Evolutionary conservation across 345 rosid species (phyloP).

Genomic region (Lenwebbia sp.): DNA sequence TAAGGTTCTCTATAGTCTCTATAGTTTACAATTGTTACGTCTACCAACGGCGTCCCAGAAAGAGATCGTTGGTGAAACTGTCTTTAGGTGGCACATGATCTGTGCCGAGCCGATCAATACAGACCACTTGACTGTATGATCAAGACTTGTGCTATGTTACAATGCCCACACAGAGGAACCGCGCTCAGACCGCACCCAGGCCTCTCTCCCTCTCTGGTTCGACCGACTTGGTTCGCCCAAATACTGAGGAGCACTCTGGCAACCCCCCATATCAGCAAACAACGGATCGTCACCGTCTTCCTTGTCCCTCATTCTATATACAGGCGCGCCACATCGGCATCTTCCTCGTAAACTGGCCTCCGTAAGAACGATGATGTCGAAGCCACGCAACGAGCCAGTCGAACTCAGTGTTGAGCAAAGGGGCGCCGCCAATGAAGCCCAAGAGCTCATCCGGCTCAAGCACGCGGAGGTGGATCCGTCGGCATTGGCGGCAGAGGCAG

Average conservation of each 20-base stretch:
- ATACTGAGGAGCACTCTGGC: constrained; percentile 50
- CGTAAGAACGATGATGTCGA: constrained; percentile 12
- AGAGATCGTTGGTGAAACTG: background rate
- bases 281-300: background rate
- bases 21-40: background rate
- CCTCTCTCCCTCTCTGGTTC: too few relatives aligned
- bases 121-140: too few relatives aligned
- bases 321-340: constrained; percentile 10
- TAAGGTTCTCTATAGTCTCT: background rate
- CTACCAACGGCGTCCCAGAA: background rate
- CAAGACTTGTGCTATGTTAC: too few relatives aligned
- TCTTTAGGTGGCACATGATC: background rate
- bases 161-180: too few relatives aligned
- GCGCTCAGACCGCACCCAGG: too few relatives aligned
- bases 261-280: constrained; percentile 52
- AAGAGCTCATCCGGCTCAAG: background rate
- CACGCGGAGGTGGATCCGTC: background rate
- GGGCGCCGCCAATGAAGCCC: constrained; percentile 12
- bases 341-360: constrained; percentile 17
- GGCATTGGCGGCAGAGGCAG: background rate
- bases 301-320: background rate
- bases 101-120: too few relatives aligned
- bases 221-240: constrained; percentile 11
- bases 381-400: constrained; percentile 43
- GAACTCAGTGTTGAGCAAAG: constrained; percentile 25